Conservation (phyloP, 129 eudicot species). For the Arctium minus region DNA sequence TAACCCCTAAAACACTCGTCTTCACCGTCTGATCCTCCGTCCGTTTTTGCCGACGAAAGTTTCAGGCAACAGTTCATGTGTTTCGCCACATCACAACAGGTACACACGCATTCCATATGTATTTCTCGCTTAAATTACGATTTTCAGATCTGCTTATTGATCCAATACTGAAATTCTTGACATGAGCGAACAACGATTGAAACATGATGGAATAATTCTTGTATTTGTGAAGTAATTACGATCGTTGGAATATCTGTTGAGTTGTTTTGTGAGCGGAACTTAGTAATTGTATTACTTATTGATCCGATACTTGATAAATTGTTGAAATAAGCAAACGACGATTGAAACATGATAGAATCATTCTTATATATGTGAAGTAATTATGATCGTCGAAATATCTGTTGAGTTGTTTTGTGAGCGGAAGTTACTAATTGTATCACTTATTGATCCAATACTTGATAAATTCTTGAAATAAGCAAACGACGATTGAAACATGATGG, state of each 20-base stretch:
- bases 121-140: not conserved
- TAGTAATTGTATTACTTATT: not conserved
- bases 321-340: not conserved
- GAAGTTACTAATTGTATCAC: not conserved
- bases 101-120: conserved; percentile 2
- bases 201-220: not conserved
- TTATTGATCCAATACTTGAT: not conserved
- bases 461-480: not conserved
- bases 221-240: not conserved
- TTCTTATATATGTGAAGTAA: not conserved
- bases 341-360: conserved; percentile 4
- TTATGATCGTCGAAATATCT: not conserved
- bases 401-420: not conserved
- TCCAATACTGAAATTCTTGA: not conserved
- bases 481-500: conserved; percentile 1
- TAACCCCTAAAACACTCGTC: conserved; percentile 12
- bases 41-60: not conserved
- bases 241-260: not conserved
- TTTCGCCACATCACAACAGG: not conserved
- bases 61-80: conserved; percentile 2
- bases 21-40: not conserved
- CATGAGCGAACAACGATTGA: not conserved
- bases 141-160: conserved; percentile 5
- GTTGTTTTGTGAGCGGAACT: not conserved
- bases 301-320: not conserved